phyloP scores from a whole-genome alignment of 441 rosid genomes.

The Capsella rubella region DNA sequence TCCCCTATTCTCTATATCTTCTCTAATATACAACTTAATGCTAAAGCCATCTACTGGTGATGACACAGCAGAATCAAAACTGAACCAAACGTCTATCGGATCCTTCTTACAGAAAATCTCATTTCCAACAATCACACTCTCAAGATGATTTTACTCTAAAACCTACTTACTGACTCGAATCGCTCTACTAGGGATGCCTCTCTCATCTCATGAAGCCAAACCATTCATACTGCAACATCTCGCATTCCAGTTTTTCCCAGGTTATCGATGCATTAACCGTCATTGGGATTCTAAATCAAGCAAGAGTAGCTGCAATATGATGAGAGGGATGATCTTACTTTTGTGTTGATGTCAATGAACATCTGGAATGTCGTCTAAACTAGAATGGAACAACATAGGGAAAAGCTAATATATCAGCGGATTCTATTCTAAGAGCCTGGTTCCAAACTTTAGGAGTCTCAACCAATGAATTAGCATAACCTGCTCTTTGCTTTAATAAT shows the following conservation, averaged over 20 bases:
- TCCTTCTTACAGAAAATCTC: conserved; percentile 18
- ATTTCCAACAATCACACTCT: conserved; percentile 38
- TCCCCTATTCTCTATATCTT: conserved; percentile 34
- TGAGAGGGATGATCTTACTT: conserved; percentile 16
- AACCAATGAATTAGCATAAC: conserved; percentile 38
- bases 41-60: conserved; percentile 42
- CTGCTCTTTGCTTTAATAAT: conserved; percentile 39
- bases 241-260: conserved; percentile 31
- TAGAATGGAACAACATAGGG: conserved; percentile 71
- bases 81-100: conserved; percentile 40
- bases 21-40: conserved; percentile 45
- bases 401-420: conserved; percentile 55
- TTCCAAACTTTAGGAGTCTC: conserved; percentile 60
- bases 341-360: conserved; percentile 12
- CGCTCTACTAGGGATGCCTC: conserved; percentile 18
- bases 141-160: conserved; percentile 30
- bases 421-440: conserved; percentile 55
- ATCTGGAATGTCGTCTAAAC: conserved; percentile 26
- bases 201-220: conserved; percentile 23
- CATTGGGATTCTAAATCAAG: conserved; percentile 27
- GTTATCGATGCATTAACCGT: neutral
- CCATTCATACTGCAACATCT: conserved; percentile 34
- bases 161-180: conserved; percentile 27
- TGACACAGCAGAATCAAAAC: conserved; percentile 51
- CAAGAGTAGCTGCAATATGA: conserved; percentile 20